Evolutionary conservation across 1,139 yeast genomes (phyloP).

Genomic region (Kodamaea arcana): DNA sequence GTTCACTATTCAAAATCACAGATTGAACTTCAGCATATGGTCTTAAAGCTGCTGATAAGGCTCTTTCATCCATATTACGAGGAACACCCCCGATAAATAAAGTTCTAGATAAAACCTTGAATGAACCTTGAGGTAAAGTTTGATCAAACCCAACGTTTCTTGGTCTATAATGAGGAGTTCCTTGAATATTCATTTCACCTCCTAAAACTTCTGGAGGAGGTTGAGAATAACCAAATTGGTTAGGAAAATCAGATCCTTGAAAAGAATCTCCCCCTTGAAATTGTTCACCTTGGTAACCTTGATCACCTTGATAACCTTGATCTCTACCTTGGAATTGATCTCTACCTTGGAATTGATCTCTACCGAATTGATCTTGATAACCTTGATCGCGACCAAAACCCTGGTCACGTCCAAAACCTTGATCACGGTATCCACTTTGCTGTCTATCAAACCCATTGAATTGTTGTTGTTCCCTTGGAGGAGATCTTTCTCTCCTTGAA

Average conservation of each 20-base stretch:
- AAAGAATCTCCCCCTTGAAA: conserved; percentile 8
- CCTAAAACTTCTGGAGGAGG: conserved; percentile 25
- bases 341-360: conserved; percentile 3
- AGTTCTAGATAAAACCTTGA: conserved; percentile 85
- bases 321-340: conserved; percentile 4
- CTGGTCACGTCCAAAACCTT: conserved; percentile 2
- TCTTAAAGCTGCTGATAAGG: conserved; percentile 61
- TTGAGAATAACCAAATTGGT: conserved; percentile 1
- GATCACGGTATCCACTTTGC: conserved; percentile 2
- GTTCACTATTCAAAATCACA: conserved; percentile 77
- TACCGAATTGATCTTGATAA: neutral
- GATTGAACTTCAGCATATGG: conserved; percentile 97
- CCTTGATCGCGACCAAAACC: neutral
- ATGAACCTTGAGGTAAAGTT: conserved; percentile 70
- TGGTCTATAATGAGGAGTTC: conserved; percentile 70
- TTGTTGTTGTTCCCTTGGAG: conserved; percentile 20
- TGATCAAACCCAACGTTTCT: conserved; percentile 68
- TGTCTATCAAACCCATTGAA: conserved; percentile 11
- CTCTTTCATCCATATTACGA: conserved; percentile 70
- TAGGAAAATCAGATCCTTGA: conserved; percentile 5
- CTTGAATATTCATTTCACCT: conserved; percentile 64
- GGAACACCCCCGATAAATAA: conserved; percentile 94
- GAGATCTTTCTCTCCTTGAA: conserved; percentile 30
- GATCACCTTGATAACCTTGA: conserved; percentile 6
- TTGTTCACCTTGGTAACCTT: conserved; percentile 6